Conservation (phyloP, 768 basidiomycete genomes). For the Amanita exitialis region DNA sequence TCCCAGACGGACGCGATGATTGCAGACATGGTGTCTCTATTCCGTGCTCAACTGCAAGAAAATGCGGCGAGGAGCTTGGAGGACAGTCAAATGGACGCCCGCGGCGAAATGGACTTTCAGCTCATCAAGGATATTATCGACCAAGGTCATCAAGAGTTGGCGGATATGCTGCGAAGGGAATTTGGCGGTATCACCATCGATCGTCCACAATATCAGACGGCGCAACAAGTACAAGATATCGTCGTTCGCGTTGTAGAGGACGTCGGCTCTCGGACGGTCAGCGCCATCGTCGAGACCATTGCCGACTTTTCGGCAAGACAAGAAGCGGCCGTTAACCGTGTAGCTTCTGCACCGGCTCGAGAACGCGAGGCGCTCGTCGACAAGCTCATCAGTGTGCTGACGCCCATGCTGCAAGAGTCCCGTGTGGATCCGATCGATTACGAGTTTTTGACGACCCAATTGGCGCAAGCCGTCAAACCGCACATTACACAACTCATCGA, state of each 20-base stretch:
- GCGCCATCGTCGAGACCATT: slow-evolving; percentile 51
- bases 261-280: slow-evolving; percentile 43
- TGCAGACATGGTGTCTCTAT: slow-evolving; percentile 53
- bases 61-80: slow-evolving; percentile 47
- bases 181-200: slow-evolving; percentile 36
- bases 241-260: slow-evolving; percentile 45
- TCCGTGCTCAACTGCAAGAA: slow-evolving; percentile 59
- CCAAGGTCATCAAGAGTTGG: slow-evolving; percentile 54
- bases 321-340: slow-evolving; percentile 34
- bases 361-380: slow-evolving; percentile 53
- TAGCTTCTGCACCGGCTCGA: slow-evolving; percentile 28
- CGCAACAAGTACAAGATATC: slow-evolving; percentile 13
- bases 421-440: slow-evolving; percentile 69
- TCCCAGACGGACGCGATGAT: slow-evolving; percentile 52
- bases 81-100: slow-evolving; percentile 59
- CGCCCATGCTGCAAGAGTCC: slow-evolving; percentile 50
- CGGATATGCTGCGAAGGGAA: slow-evolving; percentile 48
- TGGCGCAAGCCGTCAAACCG: slow-evolving; percentile 81
- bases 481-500: slow-evolving; percentile 86
- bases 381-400: slow-evolving; percentile 45
- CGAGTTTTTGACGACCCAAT: slow-evolving; percentile 60
- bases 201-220: slow-evolving; percentile 17
- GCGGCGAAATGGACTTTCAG: slow-evolving; percentile 72
- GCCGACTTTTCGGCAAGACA: slow-evolving; percentile 46
- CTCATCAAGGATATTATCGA: slow-evolving; percentile 62